Percentiles rank a stretch among this genome's conserved stretches.
These are phyloP conservation scores for Cladophialophora exuberans DNA, from an alignment of 2,329 filamentous ascomycete species.

Conservation along the genomic window DNA sequence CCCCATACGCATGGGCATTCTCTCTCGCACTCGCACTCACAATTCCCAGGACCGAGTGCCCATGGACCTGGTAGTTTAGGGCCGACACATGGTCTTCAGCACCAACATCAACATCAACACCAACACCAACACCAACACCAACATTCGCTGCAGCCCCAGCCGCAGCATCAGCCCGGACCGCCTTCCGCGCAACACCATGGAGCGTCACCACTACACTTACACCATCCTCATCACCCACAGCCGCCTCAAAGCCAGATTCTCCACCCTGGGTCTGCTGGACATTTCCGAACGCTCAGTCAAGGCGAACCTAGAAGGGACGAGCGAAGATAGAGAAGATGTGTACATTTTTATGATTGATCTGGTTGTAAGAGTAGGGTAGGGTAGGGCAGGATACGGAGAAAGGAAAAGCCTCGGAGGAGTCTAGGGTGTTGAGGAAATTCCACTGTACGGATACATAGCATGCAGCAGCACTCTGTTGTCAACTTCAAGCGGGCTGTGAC, in stretches of 20 bases:
- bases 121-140: constrained; percentile 15
- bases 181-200: constrained; percentile 8
- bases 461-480: too few relatives aligned
- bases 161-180: constrained; percentile 16
- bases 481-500: too few relatives aligned
- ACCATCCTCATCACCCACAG: constrained; percentile 21
- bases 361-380: too few relatives aligned
- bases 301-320: constrained; percentile 25
- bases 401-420: too few relatives aligned
- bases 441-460: too few relatives aligned
- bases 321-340: constrained; percentile 14
- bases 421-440: too few relatives aligned
- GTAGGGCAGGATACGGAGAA: too few relatives aligned
- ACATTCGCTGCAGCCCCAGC: constrained; percentile 10
- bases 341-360: not conserved
- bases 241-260: constrained; percentile 9
- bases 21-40: constrained; percentile 15
- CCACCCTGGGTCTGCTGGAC: constrained; percentile 20
- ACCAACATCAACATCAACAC: constrained; percentile 15
- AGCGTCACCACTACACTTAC: constrained; percentile 2
- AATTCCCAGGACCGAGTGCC: constrained; percentile 4
- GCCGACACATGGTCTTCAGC: constrained; percentile 9
- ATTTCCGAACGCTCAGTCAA: constrained; percentile 26
- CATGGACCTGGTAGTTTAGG: constrained; percentile 8
- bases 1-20: constrained; percentile 20